Evolutionary conservation across 768 basidiomycete species (phyloP).

Genomic region (Kwoniella dendrophila): DNA sequence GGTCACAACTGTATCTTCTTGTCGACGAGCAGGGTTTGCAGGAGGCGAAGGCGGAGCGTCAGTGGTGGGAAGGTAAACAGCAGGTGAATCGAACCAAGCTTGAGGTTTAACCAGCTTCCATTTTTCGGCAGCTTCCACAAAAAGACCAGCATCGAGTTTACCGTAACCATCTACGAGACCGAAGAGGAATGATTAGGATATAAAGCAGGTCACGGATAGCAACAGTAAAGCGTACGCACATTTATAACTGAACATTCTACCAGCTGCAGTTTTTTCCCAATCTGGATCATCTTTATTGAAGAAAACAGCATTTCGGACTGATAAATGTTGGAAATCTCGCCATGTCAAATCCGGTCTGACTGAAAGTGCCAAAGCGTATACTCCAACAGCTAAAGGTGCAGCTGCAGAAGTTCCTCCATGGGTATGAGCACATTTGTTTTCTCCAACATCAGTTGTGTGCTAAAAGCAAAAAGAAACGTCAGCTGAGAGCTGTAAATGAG

Average conservation of each 20-base stretch:
- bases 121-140: constrained; percentile 74
- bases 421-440: constrained; percentile 72
- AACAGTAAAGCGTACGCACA: constrained; percentile 59
- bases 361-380: constrained; percentile 85
- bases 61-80: constrained; percentile 58
- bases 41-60: constrained; percentile 16
- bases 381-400: constrained; percentile 92
- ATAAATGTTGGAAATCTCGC: constrained; percentile 93
- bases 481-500: neutral
- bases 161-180: constrained; percentile 75
- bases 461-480: constrained; percentile 51
- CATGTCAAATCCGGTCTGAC: constrained; percentile 92
- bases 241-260: constrained; percentile 79
- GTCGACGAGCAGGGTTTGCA: constrained; percentile 5
- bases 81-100: constrained; percentile 78
- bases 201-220: neutral
- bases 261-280: constrained; percentile 80
- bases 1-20: constrained; percentile 15
- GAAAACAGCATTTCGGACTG: constrained; percentile 71
- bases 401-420: constrained; percentile 99
- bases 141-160: constrained; percentile 76
- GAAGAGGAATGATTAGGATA: neutral
- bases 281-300: constrained; percentile 90
- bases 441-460: constrained; percentile 93
- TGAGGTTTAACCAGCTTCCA: constrained; percentile 94